Base-by-base conservation (phyloP, 768 basidiomycete genomes). In the Kwoniella heveanensis region DNA sequence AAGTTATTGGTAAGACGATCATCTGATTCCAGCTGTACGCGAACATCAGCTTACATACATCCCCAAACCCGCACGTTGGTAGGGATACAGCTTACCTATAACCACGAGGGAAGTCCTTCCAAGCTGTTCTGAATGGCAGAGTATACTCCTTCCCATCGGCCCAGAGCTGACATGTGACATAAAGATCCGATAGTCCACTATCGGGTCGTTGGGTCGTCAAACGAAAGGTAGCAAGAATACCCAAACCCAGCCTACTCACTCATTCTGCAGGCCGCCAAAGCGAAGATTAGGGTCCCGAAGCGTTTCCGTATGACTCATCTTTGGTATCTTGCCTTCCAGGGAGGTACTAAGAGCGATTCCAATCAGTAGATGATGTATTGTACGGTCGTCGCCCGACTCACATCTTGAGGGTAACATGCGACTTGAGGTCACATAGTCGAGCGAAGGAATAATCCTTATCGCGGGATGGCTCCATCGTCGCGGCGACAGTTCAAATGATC, bases 131-230 rank as follows among this genome's bases (percentile, higher is more conserved):
- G 78, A 90, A 92, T 0, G 92, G 90, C 30, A 95, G 90, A 0
- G 93, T 93, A 47, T 95, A 83, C 0, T 91, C 91, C 74, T 93
- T 92, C 79, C 95, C 95, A 77, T 96, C 92, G 12, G 92, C 90
- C 64, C 91, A 84, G 17, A 99, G 87, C 77, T 95, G 91, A 77
- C 91, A 89, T 12, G 90, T 92, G 57, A 97, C 89, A 80, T 92
- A 95, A 61, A 98, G 85, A 81, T 98, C 96, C 77, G 93, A 90
- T 69, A 89, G 86, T 15, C 86, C 88, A 68, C 92, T 96, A 82
- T 67, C 5, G 17, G 30, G 46, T 29, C 29, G 17, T 78, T 47
- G 68, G 27, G 2, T 47, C 49, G 10, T 3, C 6, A 47, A 1
- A n/a, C n/a, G n/a, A 10, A 22, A 27, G 36, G 21, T 21, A 22